Evolutionary conservation across 1,139 yeast species (phyloP).

Genomic region (Yamadazyma dendronema): DNA sequence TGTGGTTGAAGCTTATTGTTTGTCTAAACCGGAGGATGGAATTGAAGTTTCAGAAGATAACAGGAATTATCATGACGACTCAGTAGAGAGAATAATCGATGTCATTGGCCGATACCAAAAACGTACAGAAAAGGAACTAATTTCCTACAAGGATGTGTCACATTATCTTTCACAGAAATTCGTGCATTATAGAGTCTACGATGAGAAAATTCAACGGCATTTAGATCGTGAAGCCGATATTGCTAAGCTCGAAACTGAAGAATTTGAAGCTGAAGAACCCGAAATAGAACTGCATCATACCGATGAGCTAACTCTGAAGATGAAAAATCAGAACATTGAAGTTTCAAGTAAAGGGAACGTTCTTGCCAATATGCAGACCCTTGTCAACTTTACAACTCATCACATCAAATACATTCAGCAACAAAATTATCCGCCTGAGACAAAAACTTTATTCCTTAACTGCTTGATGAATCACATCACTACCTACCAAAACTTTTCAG

Average conservation of each 20-base stretch:
- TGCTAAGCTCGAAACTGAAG: background rate
- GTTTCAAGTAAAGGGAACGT: constrained; percentile 30
- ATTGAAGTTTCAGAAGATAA: constrained; percentile 2
- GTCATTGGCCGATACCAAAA: constrained; percentile 29
- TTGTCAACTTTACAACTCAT: constrained; percentile 22
- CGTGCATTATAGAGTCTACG: constrained; percentile 24
- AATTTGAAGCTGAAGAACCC: background rate
- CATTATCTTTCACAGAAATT: constrained; percentile 31
- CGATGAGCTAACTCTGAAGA: constrained; percentile 16
- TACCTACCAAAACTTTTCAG: constrained; percentile 37
- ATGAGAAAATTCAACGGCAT: constrained; percentile 17
- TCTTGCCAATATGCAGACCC: constrained; percentile 28
- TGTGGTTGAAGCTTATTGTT: constrained; percentile 39
- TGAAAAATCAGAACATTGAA: constrained; percentile 24
- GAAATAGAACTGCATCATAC: constrained; percentile 2
- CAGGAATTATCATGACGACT: constrained; percentile 18
- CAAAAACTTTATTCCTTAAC: constrained; percentile 32
- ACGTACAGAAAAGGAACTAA: constrained; percentile 12
- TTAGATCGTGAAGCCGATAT: background rate
- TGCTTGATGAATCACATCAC: constrained; percentile 39
- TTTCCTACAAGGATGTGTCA: constrained; percentile 31
- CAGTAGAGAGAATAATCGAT: constrained; percentile 30
- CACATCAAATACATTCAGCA: constrained; percentile 26
- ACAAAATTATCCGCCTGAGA: constrained; percentile 17
- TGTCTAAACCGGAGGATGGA: background rate